Evolutionary conservation across 1,284 basidiomycete genomes (phyloP).

Genomic region (Ganoderma sp.): DNA sequence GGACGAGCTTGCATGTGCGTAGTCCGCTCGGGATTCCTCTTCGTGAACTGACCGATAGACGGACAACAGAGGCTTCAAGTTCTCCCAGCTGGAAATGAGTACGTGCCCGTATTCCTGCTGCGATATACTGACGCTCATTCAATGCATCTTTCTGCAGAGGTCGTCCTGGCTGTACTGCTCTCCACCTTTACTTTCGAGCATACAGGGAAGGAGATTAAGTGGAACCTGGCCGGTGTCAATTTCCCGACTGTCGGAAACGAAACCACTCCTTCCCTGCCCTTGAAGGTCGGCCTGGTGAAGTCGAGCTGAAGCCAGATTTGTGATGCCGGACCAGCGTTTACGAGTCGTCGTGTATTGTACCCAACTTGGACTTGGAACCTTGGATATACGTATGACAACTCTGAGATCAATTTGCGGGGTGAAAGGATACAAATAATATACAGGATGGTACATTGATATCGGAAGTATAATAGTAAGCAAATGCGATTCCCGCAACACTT

Average conservation of each 20-base stretch:
- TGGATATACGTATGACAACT: background rate
- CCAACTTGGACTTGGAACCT: background rate
- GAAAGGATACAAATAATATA: background rate
- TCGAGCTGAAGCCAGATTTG: background rate
- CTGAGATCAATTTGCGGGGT: background rate
- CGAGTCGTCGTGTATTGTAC: background rate
- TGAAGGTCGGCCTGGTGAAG: conserved; percentile 21
- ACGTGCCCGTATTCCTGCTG: background rate
- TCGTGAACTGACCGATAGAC: background rate
- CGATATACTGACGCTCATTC: background rate
- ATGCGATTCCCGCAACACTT: too few species aligned
- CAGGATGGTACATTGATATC: background rate
- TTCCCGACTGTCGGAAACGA: conserved; percentile 30
- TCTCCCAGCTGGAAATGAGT: conserved; percentile 34
- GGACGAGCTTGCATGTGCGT: conserved; percentile 40
- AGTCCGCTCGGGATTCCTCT: background rate
- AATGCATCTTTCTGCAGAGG: conserved; percentile 20
- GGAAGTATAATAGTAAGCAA: too few species aligned
- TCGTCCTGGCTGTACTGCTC: conserved; percentile 31
- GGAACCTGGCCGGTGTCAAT: conserved; percentile 32
- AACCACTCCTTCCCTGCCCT: conserved; percentile 21
- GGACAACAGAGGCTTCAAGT: conserved; percentile 29
- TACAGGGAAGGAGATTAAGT: conserved; percentile 28
- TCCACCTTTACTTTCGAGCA: conserved; percentile 30
- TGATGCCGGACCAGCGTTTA: background rate